phyloP scores from a whole-genome alignment of 2,329 filamentous ascomycete species.

The Sodiomyces alkalinus region DNA sequence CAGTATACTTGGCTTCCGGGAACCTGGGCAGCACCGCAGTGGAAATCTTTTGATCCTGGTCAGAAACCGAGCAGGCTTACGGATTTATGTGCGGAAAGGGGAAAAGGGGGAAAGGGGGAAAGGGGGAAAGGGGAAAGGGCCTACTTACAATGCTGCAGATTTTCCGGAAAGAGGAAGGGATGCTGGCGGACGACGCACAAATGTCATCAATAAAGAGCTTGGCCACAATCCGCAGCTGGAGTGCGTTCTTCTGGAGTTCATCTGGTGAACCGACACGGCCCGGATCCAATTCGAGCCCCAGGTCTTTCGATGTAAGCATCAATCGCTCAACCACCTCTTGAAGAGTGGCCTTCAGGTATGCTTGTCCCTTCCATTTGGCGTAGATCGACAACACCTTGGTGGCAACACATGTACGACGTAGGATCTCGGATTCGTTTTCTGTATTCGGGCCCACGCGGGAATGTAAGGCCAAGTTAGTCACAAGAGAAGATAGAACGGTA shows the following conservation, averaged over 20 bases:
- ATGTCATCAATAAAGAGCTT: slow-evolving; percentile 61
- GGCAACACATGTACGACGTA: slow-evolving; percentile 54
- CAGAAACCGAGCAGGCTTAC: slow-evolving; percentile 1
- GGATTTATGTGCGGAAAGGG: no score
- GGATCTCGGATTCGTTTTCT: slow-evolving; percentile 53
- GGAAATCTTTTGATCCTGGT: slow-evolving; percentile 34
- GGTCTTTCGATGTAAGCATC: slow-evolving; percentile 50
- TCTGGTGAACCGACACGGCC: slow-evolving; percentile 42
- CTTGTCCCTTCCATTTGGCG: slow-evolving; percentile 53
- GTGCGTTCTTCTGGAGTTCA: slow-evolving; percentile 49
- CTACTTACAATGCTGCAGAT: slow-evolving; percentile 49
- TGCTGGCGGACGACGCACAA: slow-evolving; percentile 43
- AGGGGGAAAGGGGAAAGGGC: no score
- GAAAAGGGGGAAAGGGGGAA: neutral
- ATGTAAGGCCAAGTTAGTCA: no score
- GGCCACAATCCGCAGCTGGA: slow-evolving; percentile 50
- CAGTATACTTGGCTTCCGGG: slow-evolving; percentile 56
- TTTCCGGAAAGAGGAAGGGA: slow-evolving; percentile 48
- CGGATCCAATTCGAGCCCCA: slow-evolving; percentile 54
- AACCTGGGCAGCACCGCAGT: slow-evolving; percentile 48
- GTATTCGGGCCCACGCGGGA: no score
- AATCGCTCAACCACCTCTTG: slow-evolving; percentile 52
- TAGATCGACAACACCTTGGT: slow-evolving; percentile 60
- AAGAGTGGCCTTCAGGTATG: slow-evolving; percentile 47
- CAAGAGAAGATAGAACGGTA: neutral